These are phyloP conservation scores for Euryodendron excelsum DNA, from an alignment of 148 eudicot species.

Conservation along the genomic window DNA sequence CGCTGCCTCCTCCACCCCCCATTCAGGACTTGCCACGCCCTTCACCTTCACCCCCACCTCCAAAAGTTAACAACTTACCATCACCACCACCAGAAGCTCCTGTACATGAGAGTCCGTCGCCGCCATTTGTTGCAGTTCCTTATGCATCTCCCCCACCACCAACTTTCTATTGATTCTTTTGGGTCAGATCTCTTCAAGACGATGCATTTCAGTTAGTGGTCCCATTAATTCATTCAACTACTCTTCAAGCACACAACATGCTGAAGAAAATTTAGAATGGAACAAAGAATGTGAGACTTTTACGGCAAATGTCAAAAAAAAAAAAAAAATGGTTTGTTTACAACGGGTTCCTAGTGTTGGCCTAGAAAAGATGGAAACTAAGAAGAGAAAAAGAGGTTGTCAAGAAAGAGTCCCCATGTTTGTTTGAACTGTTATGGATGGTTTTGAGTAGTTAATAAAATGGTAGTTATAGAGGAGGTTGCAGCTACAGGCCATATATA, in stretches of 20 bases:
- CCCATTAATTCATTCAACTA: not conserved
- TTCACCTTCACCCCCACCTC: not conserved
- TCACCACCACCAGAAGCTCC: not conserved
- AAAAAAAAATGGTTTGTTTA: not conserved
- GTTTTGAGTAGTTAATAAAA: constrained; percentile 11
- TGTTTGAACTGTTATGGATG: not conserved
- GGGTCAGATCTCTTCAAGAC: not conserved
- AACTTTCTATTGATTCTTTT: not conserved
- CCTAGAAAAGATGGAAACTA: not conserved
- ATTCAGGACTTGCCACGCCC: not conserved
- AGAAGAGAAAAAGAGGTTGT: not conserved
- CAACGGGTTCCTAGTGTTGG: not conserved
- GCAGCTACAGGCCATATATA: not conserved
- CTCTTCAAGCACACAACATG: not conserved
- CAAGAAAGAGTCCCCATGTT: not conserved
- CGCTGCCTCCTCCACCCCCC: not conserved
- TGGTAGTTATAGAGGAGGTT: not conserved
- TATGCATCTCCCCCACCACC: not conserved
- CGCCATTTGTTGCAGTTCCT: not conserved
- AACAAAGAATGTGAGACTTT: not conserved
- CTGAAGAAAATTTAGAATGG: not conserved
- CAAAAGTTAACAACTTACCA: not conserved
- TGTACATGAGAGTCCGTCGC: not conserved
- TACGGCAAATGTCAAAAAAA: not conserved
- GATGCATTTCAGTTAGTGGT: not conserved